phyloP scores from a whole-genome alignment of 2,329 filamentous ascomycete species.

The Mycosphaerella sp. region DNA sequence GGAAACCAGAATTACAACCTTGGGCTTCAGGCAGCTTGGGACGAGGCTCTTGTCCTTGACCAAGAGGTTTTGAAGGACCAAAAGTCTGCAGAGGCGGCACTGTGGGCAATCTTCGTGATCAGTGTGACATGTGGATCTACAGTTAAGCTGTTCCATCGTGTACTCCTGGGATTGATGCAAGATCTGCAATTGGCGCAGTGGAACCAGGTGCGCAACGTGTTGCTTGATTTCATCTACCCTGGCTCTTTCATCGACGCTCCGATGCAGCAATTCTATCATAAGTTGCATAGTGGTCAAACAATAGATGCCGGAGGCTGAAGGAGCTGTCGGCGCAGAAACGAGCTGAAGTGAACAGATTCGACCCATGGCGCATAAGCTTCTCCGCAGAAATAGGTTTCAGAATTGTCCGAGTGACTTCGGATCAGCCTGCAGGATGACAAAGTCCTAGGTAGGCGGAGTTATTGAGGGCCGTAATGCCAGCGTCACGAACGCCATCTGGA shows the following conservation, averaged over 20 bases:
- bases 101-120: conserved; percentile 34
- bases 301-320: background rate
- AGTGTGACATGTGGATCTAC: conserved; percentile 31
- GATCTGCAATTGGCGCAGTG: conserved; percentile 29
- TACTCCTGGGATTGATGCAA: conserved; percentile 25
- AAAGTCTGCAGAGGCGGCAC: conserved; percentile 30
- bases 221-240: conserved; percentile 34
- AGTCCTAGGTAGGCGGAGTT: no score
- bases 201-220: conserved; percentile 31
- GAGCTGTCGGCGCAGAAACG: no score
- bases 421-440: no score
- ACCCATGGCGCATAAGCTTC: no score
- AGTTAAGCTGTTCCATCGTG: conserved; percentile 22
- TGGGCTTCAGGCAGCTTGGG: conserved; percentile 32
- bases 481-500: no score
- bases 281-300: conserved; percentile 14
- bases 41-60: conserved; percentile 28
- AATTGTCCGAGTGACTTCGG: no score
- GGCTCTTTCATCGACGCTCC: conserved; percentile 32
- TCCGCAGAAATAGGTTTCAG: no score
- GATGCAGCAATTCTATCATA: conserved; percentile 30
- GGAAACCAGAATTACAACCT: conserved; percentile 27
- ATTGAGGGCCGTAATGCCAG: no score
- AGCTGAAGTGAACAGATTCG: no score
- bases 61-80: conserved; percentile 27